phyloP scores from a whole-genome alignment of 1,139 yeast genomes.

The Arxiozyma heterogenica region DNA sequence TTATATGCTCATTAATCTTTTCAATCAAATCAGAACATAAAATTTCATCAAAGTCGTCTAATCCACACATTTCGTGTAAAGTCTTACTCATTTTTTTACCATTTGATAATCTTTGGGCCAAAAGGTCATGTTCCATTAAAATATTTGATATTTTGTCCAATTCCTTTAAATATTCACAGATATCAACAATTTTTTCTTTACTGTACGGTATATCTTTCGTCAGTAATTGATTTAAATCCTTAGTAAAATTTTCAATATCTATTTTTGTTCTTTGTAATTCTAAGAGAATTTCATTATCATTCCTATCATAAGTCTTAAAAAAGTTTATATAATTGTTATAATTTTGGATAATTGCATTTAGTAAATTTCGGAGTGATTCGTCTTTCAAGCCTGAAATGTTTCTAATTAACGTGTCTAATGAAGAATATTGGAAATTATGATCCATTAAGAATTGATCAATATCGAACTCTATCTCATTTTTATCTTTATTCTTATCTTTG shows the following conservation, averaged over 20 bases:
- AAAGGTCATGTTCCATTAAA: slow-evolving; percentile 14
- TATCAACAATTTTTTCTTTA: slow-evolving; percentile 19
- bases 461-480: slow-evolving; percentile 14
- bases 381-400: slow-evolving; percentile 20
- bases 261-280: slow-evolving; percentile 19
- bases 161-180: slow-evolving; percentile 23
- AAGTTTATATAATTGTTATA: slow-evolving; percentile 23
- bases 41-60: slow-evolving; percentile 17
- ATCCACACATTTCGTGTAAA: slow-evolving; percentile 23
- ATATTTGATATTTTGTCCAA: slow-evolving; percentile 18
- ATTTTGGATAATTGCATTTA: slow-evolving; percentile 20
- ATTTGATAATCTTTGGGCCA: slow-evolving; percentile 14
- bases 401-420: slow-evolving; percentile 23
- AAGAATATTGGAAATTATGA: slow-evolving; percentile 27
- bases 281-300: slow-evolving; percentile 17
- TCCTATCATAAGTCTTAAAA: slow-evolving; percentile 18
- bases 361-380: slow-evolving; percentile 18
- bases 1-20: slow-evolving; percentile 14
- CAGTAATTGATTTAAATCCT: slow-evolving; percentile 16
- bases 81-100: slow-evolving; percentile 20
- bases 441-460: slow-evolving; percentile 24
- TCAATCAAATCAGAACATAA: slow-evolving; percentile 16
- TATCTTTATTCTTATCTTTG: background rate
- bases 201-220: slow-evolving; percentile 18
- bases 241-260: slow-evolving; percentile 19